A percentile compares a stretch with the other conserved stretches of the same genome.
These are phyloP conservation scores for Pisolithus marmoratus DNA, from an alignment of 768 basidiomycete genomes.

Conservation along the genomic window DNA sequence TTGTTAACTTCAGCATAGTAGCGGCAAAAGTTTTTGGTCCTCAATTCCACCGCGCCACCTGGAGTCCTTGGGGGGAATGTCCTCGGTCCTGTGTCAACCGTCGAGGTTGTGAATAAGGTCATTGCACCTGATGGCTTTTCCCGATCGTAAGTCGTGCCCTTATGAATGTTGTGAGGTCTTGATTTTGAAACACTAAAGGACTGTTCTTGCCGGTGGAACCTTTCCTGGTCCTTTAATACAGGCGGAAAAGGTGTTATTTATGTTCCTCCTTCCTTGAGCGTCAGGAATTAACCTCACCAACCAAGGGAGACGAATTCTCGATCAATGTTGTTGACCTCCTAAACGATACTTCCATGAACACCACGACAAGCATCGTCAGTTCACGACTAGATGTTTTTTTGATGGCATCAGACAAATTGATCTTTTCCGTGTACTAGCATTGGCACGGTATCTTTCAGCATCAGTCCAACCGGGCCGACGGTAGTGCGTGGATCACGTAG, in stretches of 20 bases:
- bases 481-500: conserved; percentile 31
- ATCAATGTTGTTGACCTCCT: conserved; percentile 24
- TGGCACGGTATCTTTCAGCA: conserved; percentile 50
- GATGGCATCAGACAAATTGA: background rate
- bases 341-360: conserved; percentile 19
- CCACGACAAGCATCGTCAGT: conserved; percentile 20
- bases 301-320: conserved; percentile 6
- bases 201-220: no score
- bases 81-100: conserved; percentile 5
- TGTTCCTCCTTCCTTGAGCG: background rate
- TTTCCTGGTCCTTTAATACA: no score
- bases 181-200: background rate
- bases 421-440: conserved; percentile 30
- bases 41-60: background rate
- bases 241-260: no score
- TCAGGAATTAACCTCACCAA: background rate
- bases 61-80: background rate
- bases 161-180: background rate
- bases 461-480: conserved; percentile 41
- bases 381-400: background rate
- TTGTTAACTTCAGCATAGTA: background rate
- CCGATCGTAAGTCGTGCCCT: background rate
- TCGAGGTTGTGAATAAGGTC: conserved; percentile 30
- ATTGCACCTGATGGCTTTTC: conserved; percentile 37
- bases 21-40: background rate